Evolutionary conservation across 1,284 basidiomycete genomes (phyloP), one percentile per base, ranked within the genome.

Genomic region (Rhodotorula mucilaginosa): DNA sequence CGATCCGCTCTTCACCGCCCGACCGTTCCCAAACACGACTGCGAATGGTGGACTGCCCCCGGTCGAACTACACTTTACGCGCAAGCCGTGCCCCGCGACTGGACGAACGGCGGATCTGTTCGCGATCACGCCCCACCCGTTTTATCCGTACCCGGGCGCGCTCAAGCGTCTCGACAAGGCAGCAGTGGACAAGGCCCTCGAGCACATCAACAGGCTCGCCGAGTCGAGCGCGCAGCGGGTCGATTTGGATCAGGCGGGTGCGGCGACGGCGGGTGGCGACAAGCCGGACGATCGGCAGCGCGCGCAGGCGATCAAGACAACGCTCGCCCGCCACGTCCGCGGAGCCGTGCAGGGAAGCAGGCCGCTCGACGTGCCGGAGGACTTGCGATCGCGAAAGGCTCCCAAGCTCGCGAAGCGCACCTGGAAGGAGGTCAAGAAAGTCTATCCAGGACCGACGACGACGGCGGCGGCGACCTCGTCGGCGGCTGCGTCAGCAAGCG

Each of bases 41-140:
- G 19, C 57, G 57, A 44, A 23, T 46, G 23, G 23, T 15, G 52
- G 29, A 7, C 62, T 52, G 4, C 29, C 44, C 16, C 52, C 62
- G 18, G 21, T n/a, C 52, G 26, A 18, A 26, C 12, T 26, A 18
- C 21, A 21, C 10, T 1, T 16, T 10, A 62, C 68, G 4, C 26
- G 48, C 8, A 21, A 48, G 31, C 54, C 64, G 5, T 47, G 47
- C 23, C 56, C 54, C 21, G 47, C 44, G 19, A 29, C 21, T 6
- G 26, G 26, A 4, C 46, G 12, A 10, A 19, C 26, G 19, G n/a
- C n/a, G 19, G 48, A 16, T n/a, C 7, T 49, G 10, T 57, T 70
- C 56, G 21, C 31, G 10, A 56, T 66, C 54, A 16, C 49, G 26
- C 61, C 69, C 3, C 48, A n/a, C 23, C 69, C 49, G n/a, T 59